phyloP scores from a whole-genome alignment of 768 basidiomycete species.

The Boletus vermiculosoides region DNA sequence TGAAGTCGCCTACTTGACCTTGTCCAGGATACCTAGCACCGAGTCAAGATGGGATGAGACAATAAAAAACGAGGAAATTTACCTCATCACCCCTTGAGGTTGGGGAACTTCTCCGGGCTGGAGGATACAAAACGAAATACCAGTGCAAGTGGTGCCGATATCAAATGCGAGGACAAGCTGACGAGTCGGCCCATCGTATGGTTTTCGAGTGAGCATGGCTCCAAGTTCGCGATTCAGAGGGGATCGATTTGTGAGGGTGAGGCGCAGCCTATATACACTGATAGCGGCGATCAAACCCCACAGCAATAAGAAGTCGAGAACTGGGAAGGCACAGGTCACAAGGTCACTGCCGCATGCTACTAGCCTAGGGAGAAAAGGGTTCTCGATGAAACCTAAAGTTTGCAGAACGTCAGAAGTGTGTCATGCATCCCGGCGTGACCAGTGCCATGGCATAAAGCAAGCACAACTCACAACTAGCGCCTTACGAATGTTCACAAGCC shows the following conservation, averaged over 20 bases:
- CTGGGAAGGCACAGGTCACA: not conserved
- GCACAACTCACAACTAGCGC: too few species aligned
- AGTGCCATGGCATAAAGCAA: too few species aligned
- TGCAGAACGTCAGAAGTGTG: not conserved
- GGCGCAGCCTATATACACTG: constrained; percentile 8
- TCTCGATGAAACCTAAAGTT: not conserved
- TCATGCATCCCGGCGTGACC: too few species aligned
- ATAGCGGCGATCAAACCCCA: not conserved
- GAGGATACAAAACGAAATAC: constrained; percentile 39
- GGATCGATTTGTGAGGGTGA: not conserved
- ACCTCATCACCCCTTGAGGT: constrained; percentile 27
- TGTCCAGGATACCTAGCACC: constrained; percentile 37
- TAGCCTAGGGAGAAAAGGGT: not conserved
- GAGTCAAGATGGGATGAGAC: not conserved
- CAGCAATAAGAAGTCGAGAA: not conserved
- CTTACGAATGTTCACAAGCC: too few species aligned
- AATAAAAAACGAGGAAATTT: not conserved
- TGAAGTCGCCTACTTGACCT: constrained; percentile 39
- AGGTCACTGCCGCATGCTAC: not conserved
- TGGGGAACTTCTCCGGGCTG: constrained; percentile 32
- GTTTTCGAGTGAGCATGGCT: constrained; percentile 29
- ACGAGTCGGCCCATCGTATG: constrained; percentile 33
- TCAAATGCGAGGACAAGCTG: constrained; percentile 39
- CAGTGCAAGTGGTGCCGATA: constrained; percentile 39
- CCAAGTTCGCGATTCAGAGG: not conserved